These are phyloP conservation scores for Apiospora arundinis DNA, from an alignment of 2,329 filamentous ascomycete genomes.

Conservation along the genomic window DNA sequence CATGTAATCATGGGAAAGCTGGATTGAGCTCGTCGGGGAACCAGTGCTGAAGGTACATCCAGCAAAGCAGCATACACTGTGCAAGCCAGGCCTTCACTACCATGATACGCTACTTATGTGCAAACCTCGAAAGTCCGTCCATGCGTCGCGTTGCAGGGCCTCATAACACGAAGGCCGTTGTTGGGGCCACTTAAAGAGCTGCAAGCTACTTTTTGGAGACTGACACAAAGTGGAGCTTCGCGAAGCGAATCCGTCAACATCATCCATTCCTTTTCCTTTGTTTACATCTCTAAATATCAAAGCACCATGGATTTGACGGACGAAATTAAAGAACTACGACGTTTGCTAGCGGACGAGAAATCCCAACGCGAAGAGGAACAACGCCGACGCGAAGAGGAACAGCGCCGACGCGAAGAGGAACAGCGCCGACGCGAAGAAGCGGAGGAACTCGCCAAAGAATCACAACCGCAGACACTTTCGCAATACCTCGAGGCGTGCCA, in stretches of 20 bases:
- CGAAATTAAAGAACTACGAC: background rate
- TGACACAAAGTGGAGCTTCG: background rate
- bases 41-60: background rate
- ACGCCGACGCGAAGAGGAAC: constrained; percentile 34
- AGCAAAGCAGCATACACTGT: constrained; percentile 3
- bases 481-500: constrained; percentile 44
- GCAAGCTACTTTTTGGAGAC: background rate
- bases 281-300: background rate
- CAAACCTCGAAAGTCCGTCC: constrained; percentile 1
- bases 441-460: constrained; percentile 27
- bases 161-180: background rate
- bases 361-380: constrained; percentile 28
- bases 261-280: background rate
- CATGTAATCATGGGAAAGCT: constrained; percentile 2
- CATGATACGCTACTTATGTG: background rate
- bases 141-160: background rate
- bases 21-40: background rate
- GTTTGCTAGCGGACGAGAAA: background rate
- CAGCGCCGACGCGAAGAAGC: constrained; percentile 35
- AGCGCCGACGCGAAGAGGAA: constrained; percentile 34
- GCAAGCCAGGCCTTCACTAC: background rate
- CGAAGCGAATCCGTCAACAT: background rate
- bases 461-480: constrained; percentile 32
- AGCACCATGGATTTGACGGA: background rate
- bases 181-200: too few species aligned